Evolutionary conservation across 306 rosid genomes (phyloP), one percentile per base, ranked within the genome.

Genomic region (Trichosanthes truncata): DNA sequence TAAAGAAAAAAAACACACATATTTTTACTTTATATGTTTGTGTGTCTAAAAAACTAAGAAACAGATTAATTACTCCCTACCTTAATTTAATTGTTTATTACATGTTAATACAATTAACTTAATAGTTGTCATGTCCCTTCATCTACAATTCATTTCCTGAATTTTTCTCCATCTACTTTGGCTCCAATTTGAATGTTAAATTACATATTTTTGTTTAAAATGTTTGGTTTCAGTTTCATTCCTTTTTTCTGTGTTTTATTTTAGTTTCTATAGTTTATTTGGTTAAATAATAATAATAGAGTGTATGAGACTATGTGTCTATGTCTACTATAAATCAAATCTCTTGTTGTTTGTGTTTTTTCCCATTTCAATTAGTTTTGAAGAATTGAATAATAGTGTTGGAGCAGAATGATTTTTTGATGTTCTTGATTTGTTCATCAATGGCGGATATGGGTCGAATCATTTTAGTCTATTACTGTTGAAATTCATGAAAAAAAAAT

Each of bases 111-210:
- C n/a, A n/a, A n/a, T n/a, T n/a, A n/a, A n/a, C n/a, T n/a, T n/a
- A 38, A 68, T 41, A 43, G 76, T 41, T 69, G 76, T 69, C 21
- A n/a, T 69, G 76, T 69, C 53, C 76, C 53, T 69, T 41, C 52
- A 21, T 4, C 11, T 4, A 68, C 53, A 61, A 2, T n/a, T 61
- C 2, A 1, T 13, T 61, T 61, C 26, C 67, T 60, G 38, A 12
- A 11, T 60, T 26, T 60, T 60, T 0, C 20, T 60, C 36, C 63
- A 23, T 60, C 66, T 38, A 14, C 15, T 11, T 48, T 48, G 48
- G 9, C 48, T 43, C 48, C 7, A 43, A 9, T 43, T 10, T 9
- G 9, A 43, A 43, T 9, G 2, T 43, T 43, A 7, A 43, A 43
- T 43, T n/a, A n/a, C n/a, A n/a, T n/a, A n/a, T n/a, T n/a, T n/a